Conservation (phyloP, 1,139 yeast genomes). For the Debaryomyces coudertii region DNA sequence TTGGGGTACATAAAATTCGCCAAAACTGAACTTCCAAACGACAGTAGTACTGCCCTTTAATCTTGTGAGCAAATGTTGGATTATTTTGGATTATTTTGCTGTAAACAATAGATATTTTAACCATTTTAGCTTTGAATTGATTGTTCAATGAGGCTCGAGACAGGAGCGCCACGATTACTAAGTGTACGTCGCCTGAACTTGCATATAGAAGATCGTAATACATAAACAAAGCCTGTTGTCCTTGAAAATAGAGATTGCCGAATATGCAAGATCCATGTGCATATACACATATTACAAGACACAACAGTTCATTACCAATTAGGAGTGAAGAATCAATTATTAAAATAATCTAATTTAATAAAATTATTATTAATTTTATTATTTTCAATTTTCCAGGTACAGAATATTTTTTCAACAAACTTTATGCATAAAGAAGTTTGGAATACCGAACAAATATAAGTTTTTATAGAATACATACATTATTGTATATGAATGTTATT, state of each 20-base stretch:
- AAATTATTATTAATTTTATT: too few species aligned
- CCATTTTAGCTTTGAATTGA: background rate
- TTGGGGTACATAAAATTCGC: background rate
- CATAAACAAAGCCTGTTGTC: background rate
- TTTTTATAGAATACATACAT: slow-evolving; percentile 5
- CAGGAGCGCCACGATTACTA: background rate
- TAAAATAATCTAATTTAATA: too few species aligned
- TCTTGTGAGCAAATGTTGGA: background rate
- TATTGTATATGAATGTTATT: slow-evolving; percentile 5
- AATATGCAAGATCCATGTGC: slow-evolving; percentile 2
- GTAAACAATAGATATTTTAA: background rate
- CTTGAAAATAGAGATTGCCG: background rate
- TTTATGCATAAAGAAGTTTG: background rate
- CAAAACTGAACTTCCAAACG: background rate
- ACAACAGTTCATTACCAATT: background rate
- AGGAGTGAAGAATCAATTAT: background rate
- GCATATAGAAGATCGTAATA: background rate
- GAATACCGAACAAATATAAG: background rate
- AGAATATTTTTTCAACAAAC: background rate
- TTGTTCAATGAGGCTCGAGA: background rate
- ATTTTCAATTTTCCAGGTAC: too few species aligned
- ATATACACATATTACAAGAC: background rate
- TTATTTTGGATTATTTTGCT: background rate
- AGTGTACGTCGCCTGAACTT: background rate
- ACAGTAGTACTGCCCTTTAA: background rate